Evolutionary conservation across 2,329 filamentous ascomycete species (phyloP), one percentile per base, ranked within the genome.

Genomic region (Metarhizium robertsii): DNA sequence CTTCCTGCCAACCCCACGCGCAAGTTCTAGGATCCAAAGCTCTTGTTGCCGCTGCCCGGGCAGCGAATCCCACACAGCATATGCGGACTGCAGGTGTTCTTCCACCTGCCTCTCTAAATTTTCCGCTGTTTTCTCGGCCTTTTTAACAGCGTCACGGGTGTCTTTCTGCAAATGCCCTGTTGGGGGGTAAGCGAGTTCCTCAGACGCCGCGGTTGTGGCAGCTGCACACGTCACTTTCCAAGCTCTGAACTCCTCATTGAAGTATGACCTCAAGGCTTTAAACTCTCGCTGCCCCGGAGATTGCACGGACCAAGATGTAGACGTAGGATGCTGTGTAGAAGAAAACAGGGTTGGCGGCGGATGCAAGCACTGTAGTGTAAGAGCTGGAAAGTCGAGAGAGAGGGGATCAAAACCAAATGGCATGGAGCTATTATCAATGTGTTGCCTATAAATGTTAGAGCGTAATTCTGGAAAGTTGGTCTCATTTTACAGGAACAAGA

Each of bases 381-480:
- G 79, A 6, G 88, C 85, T 6, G 92, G 90, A 64, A 96, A 96
- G 57, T 90, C 90, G 67, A 95, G 83, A 5, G 87, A 79, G 58
- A 92, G 82, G 38, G 92, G 87, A 61, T 96, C 89, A 71, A 96
- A 95, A 61, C 92, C 88, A 63, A 86, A 86, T 2, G 83, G 82
- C 61, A 76, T 74, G 8, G 79, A 79, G 53, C 73, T 73, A 60
- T 77, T 74, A 58, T 83, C 77, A 51, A 83, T 73, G 50, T 81
- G 76, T 62, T 78, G 75, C 62, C 81, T 84, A 53, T 1, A 58
- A 57, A 16, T 56, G 55, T 54, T 51, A 52, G 58, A 55, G 25
- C 64, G 60, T n/a, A 63, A 57, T 30, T 36, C 50, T 45, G 6
- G 20, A 13, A 48, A 30, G 20, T 30, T 13, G 45, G 6, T n/a